phyloP scores from a whole-genome alignment of 495 filamentous ascomycete species.

The Bathelium albidoporum region DNA sequence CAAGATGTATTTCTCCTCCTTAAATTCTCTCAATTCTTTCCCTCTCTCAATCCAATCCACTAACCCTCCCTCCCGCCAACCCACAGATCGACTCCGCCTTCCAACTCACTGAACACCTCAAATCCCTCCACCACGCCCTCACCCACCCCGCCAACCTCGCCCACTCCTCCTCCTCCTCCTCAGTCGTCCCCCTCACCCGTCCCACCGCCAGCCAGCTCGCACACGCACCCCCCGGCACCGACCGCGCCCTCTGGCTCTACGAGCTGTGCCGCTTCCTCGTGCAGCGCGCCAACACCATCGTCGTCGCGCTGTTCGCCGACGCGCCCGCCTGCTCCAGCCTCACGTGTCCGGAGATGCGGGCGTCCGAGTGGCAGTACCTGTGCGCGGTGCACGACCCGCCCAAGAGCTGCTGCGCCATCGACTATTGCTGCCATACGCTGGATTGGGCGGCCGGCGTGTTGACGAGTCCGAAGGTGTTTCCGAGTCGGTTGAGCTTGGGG shows the following conservation, averaged over 20 bases:
- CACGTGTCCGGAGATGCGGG: constrained; percentile 96
- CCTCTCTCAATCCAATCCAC: background rate
- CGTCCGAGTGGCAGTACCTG: constrained; percentile 96
- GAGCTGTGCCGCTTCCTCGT: constrained; percentile 93
- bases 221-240: constrained; percentile 65
- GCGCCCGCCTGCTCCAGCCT: constrained; percentile 70
- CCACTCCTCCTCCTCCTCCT: background rate
- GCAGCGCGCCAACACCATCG: constrained; percentile 80
- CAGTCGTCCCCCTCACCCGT: constrained; percentile 61
- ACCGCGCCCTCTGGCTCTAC: constrained; percentile 88
- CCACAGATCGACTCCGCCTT: constrained; percentile 74
- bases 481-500: constrained; percentile 72
- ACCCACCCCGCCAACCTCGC: constrained; percentile 47
- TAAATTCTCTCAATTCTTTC: constrained; percentile 25
- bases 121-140: constrained; percentile 74
- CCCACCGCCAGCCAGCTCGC: constrained; percentile 63
- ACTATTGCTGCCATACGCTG: constrained; percentile 96
- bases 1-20: constrained; percentile 52
- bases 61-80: background rate
- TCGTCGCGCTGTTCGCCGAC: constrained; percentile 87
- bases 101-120: constrained; percentile 95
- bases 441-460: constrained; percentile 93
- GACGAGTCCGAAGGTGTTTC: constrained; percentile 83
- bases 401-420: constrained; percentile 92
- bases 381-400: constrained; percentile 95